These are phyloP conservation scores for Suhomyces anneliseae DNA, from an alignment of 1,139 yeast species.

Conservation along the genomic window DNA sequence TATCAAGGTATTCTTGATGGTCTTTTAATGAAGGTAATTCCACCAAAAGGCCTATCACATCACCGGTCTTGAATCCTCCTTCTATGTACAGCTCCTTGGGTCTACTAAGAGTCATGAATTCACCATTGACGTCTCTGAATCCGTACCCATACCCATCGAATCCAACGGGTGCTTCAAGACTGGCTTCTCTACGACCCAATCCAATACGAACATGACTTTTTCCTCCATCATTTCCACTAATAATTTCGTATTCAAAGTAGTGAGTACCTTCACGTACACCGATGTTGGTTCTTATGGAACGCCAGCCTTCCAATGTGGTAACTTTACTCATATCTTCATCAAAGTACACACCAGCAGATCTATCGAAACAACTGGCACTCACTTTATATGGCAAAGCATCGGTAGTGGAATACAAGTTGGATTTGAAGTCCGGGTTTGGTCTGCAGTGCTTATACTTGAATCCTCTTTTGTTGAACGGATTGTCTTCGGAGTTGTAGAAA, in stretches of 20 bases:
- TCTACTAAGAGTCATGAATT: slow-evolving; percentile 72
- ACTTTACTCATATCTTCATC: slow-evolving; percentile 44
- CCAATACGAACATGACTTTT: slow-evolving; percentile 78
- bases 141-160: slow-evolving; percentile 95
- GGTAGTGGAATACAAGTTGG: slow-evolving; percentile 68
- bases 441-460: slow-evolving; percentile 80
- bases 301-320: slow-evolving; percentile 72
- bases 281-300: slow-evolving; percentile 73
- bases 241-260: slow-evolving; percentile 72
- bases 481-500: slow-evolving; percentile 63
- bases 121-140: slow-evolving; percentile 77
- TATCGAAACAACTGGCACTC: slow-evolving; percentile 69
- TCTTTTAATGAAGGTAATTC: slow-evolving; percentile 56
- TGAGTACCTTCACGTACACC: slow-evolving; percentile 77
- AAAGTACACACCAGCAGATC: slow-evolving; percentile 60
- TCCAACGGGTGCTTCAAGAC: slow-evolving; percentile 94
- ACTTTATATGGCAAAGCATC: slow-evolving; percentile 70
- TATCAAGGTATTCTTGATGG: slow-evolving; percentile 36
- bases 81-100: slow-evolving; percentile 48
- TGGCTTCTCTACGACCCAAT: slow-evolving; percentile 78
- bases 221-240: slow-evolving; percentile 39
- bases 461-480: slow-evolving; percentile 77
- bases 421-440: slow-evolving; percentile 61
- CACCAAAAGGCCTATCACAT: slow-evolving; percentile 78
- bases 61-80: slow-evolving; percentile 67